Base-by-base conservation (phyloP, 495 filamentous ascomycete species). In the Corynascus novoguineensis region DNA sequence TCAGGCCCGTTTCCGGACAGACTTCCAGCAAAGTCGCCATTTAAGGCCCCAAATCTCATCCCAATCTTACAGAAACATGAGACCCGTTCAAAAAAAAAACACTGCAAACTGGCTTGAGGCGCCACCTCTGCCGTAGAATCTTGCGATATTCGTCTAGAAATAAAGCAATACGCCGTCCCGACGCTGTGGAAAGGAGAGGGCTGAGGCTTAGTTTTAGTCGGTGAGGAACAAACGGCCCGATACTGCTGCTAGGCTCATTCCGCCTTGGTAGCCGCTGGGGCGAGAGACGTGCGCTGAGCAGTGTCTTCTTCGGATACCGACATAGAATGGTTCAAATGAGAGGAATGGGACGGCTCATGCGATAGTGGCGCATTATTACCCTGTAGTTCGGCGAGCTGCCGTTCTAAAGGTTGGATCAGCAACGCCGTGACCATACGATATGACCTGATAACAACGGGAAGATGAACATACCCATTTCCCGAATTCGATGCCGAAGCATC, bases 401-500 rank as follows among this genome's bases (percentile, higher is more conserved):
- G 71, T 52, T 73, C 71, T 73, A 46, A 24, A 22, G 24, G 40
- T 0, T 1, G 11, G 15, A 14, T 28, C 24, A 57, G 22, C 32
- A 50, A 47, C 35, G 10, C 35, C n/a, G 35, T 15, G 35, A 15
- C 11, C 37, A 40, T 1, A 5, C 5, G 31, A 5, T 32, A 44
- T 22, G 40, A 22, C 10, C 19, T 10, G 1, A 22, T 0, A 22
- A 27, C 12, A 2, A 3, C 21, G 3, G 27, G 15, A 50, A 22
- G 19, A 10, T 25, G 2, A 51, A 73, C 75, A 65, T 73, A 84
- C 86, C 88, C 14, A 97, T 74, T 65, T 96, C 92, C 34, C 89
- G 82, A 46, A 96, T 90, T 48, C 93, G 81, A 64, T 85, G 79
- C 51, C 85, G 84, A 54, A 98, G 74, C 86, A 98, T 95, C 69